Evolutionary conservation across 257 asterid genomes (phyloP), one percentile per base, ranked within the genome.

Genomic region (Solanum appendiculatum): DNA sequence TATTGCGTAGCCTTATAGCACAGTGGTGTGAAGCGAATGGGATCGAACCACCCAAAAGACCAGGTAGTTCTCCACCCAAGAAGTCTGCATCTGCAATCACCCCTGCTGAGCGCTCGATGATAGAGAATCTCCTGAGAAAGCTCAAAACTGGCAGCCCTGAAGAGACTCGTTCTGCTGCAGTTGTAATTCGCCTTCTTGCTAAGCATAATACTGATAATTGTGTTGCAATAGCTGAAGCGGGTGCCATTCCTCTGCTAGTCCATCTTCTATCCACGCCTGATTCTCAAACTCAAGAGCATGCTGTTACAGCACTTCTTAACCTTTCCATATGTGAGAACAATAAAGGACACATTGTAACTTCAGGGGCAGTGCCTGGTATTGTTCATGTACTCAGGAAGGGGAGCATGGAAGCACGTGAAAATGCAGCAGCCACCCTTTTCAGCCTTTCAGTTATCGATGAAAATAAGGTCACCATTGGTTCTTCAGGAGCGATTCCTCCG

Each of bases 341-440:
- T 60, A 88, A 88, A 75, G 86, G 73, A 56, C 70, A 68, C 12
- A 69, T 88, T 27, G 89, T 54, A 69, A 80, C 82, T 37, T 85
- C 87, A 23, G 73, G 68, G 5, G 87, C 87, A 56, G 64, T 87
- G 36, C 89, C 89, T 69, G 73, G 85, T 88, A 84, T 88, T 48
- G 80, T 82, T 33, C 72, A 86, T 70, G 85, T 80, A 64, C 85
- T 88, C 18, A 82, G 46, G 85, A 64, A 58, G 13, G 89, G 88
- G 40, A 86, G 74, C 44, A 82, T 88, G 29, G 86, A 68, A 86
- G 83, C 88, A 69, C 84, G 89, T 37, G 86, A 85, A 48, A 86
- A 88, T 34, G 90, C 89, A 39, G 90, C 90, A 27, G 90, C 88
- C 69, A 60, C 90, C 44, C 51, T 88, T 15, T 88, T 88, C 78